Conservation (phyloP, 768 basidiomycete genomes). For the Amanita rubescens region DNA sequence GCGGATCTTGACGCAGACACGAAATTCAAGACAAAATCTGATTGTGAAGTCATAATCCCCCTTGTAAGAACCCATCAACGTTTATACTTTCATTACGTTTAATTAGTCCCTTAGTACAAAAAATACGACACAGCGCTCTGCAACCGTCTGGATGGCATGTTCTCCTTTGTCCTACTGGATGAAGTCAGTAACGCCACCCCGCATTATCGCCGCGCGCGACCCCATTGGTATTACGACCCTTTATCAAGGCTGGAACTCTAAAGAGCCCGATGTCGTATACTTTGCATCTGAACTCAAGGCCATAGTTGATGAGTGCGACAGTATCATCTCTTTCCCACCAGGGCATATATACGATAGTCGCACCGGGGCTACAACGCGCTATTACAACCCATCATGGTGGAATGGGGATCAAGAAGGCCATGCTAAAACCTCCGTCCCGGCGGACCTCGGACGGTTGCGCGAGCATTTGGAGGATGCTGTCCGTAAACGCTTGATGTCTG, state of each 20-base stretch:
- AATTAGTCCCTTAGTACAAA: constrained; percentile 53
- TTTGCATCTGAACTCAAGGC: constrained; percentile 97
- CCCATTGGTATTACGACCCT: constrained; percentile 98
- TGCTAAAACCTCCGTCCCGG: constrained; percentile 48
- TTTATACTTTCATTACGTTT: not conserved
- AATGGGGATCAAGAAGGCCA: constrained; percentile 64
- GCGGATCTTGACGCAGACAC: constrained; percentile 53
- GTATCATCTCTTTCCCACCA: constrained; percentile 92
- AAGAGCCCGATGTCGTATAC: constrained; percentile 73
- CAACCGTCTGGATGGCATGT: constrained; percentile 91
- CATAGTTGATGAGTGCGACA: constrained; percentile 85
- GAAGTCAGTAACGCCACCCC: constrained; percentile 83
- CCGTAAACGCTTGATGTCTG: constrained; percentile 92
- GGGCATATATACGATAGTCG: constrained; percentile 92
- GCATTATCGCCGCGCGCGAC: constrained; percentile 93
- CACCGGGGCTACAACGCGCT: constrained; percentile 71
- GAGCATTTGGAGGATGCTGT: constrained; percentile 88
- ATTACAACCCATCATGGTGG: constrained; percentile 90
- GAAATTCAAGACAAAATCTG: constrained; percentile 94
- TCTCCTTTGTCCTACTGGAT: constrained; percentile 95
- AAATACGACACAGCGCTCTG: constrained; percentile 75
- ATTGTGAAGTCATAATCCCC: constrained; percentile 95
- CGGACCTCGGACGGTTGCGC: constrained; percentile 64
- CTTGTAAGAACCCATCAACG: constrained; percentile 42
- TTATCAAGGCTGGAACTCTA: constrained; percentile 92